Evolutionary conservation across 2,329 filamentous ascomycete species (phyloP).

Genomic region (Aureobasidium melanogenum): DNA sequence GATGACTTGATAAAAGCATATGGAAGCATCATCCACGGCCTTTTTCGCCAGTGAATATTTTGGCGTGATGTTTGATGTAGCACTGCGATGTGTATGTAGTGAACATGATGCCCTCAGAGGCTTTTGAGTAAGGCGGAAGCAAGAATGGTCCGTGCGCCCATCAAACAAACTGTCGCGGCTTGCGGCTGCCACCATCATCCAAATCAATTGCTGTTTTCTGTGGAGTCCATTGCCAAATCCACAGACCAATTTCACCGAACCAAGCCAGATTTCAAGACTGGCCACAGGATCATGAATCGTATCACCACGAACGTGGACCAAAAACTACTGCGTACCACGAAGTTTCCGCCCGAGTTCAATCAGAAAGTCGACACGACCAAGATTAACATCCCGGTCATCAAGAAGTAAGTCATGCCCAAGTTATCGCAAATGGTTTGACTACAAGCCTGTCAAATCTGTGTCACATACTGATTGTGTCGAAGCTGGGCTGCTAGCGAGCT

Average conservation of each 20-base stretch:
- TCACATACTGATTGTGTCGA: neutral
- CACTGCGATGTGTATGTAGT: neutral
- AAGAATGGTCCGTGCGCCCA: neutral
- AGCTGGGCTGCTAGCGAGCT: constrained; percentile 94
- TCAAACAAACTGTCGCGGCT: neutral
- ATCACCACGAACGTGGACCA: constrained; percentile 68
- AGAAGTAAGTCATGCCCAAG: constrained; percentile 58
- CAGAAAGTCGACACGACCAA: constrained; percentile 96
- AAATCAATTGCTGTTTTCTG: neutral
- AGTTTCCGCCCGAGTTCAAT: constrained; percentile 87
- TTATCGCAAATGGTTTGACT: neutral
- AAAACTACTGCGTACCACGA: constrained; percentile 82
- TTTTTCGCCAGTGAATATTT: too few relatives aligned
- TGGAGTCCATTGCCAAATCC: neutral
- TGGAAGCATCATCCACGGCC: too few relatives aligned
- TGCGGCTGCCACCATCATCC: neutral
- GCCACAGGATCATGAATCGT: constrained; percentile 11
- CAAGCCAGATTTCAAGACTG: neutral
- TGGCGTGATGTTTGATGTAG: too few relatives aligned
- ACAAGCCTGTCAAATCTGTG: neutral
- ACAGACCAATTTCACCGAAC: neutral
- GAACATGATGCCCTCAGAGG: neutral
- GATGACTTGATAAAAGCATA: too few relatives aligned
- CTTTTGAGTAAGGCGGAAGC: neutral
- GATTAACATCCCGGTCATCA: constrained; percentile 95